A percentile compares a stretch with the other conserved stretches of the same genome.
phyloP scores from a whole-genome alignment of 805 yeast genomes.

The Scheffersomyces amazonensis region DNA sequence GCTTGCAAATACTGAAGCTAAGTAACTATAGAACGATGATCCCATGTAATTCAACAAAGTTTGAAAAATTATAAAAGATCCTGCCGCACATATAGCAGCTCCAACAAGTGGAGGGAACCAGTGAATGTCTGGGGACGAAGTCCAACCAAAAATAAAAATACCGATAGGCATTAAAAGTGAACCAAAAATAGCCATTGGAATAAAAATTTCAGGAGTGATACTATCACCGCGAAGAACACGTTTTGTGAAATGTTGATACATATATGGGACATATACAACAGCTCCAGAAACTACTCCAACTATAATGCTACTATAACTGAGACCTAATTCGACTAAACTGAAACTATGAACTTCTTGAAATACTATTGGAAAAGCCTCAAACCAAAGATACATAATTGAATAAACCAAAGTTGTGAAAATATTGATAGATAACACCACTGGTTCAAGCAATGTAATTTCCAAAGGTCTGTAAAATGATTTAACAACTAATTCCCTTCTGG shows the following conservation, averaged over 20 bases:
- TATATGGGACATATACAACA: no score
- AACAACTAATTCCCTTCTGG: slow-evolving; percentile 13
- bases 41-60: slow-evolving; percentile 48
- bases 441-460: slow-evolving; percentile 49
- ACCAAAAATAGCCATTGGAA: no score
- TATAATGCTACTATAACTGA: no score
- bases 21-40: slow-evolving; percentile 36
- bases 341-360: no score
- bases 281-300: no score
- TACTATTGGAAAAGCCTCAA: slow-evolving; percentile 62
- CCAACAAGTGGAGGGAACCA: slow-evolving; percentile 53
- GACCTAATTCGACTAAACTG: no score
- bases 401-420: slow-evolving; percentile 51
- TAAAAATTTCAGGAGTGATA: no score
- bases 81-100: slow-evolving; percentile 33
- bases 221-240: no score
- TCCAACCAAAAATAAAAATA: no score
- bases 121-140: slow-evolving; percentile 35
- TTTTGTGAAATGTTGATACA: no score
- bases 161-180: slow-evolving; percentile 40
- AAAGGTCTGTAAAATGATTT: slow-evolving; percentile 48
- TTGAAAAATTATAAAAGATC: slow-evolving; percentile 49
- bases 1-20: slow-evolving; percentile 60
- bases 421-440: slow-evolving; percentile 53
- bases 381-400: slow-evolving; percentile 52